Base-by-base conservation (phyloP, 2,329 filamentous ascomycete genomes). In the Blastomyces gilchristii region DNA sequence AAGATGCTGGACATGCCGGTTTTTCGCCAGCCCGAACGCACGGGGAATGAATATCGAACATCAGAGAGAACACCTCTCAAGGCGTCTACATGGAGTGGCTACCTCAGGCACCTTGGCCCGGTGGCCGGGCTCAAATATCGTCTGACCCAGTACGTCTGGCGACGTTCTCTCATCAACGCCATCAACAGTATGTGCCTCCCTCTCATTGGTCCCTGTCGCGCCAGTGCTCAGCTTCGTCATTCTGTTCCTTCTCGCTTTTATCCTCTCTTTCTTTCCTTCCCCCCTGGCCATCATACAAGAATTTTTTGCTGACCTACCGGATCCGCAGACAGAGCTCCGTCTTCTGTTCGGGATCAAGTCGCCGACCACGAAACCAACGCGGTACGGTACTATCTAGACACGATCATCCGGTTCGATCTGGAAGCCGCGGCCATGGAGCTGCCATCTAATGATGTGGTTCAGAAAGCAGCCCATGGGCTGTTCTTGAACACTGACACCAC, bases 301-400 rank as follows among this genome's bases (percentile, higher is more conserved):
- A 31, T 31, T 31, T 31, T 25, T 25, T 45, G 47, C 47, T 50
- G 18, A 61, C 58, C 41, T 39, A 34, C 14, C 47, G 59, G 16
- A 60, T 54, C 66, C 62, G 25, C 50, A 68, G 64, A 68, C 53
- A 54, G 62, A 52, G 66, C 63, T 18, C 65, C 56, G 22, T 62
- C 64, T 11, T 70, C 63, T 39, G 63, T 70, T 64, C 58, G 56
- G 47, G 66, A 69, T 65, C 63, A 70, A 60, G 62, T 69, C 63
- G 58, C 64, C 37, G 61, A 69, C 50, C 60, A 70, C 61, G 60
- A 69, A 34, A 67, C 62, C 1, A 68, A 67, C 58, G 58, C 64
- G 16, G 58, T 70, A n/a, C 66, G 65, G 64, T 69, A 69, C 61
- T 70, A 70, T 50, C 62, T 70, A 3, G 66, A 66, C 60, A 22